These are phyloP conservation scores for Wickerhamiella galacta DNA, from an alignment of 805 yeast species.

Conservation along the genomic window DNA sequence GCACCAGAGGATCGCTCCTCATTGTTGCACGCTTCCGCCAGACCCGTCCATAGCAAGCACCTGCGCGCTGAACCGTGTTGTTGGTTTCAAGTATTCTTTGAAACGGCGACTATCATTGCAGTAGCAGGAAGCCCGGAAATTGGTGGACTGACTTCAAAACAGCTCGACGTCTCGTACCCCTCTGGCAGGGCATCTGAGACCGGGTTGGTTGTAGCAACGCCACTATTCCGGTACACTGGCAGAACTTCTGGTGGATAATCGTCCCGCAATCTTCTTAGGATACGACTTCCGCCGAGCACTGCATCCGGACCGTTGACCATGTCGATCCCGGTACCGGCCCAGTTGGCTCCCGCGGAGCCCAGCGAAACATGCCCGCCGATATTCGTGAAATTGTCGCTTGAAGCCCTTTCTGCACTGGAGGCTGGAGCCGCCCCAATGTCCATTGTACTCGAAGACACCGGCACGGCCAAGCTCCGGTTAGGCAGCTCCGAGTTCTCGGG, in stretches of 20 bases:
- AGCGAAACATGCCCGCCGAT: constrained; percentile 13
- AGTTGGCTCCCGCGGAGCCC: not conserved
- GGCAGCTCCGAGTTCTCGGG: constrained; percentile 10
- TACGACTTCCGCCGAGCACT: too few relatives aligned
- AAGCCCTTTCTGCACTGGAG: constrained; percentile 4
- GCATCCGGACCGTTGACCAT: too few relatives aligned
- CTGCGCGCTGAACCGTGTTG: too few relatives aligned
- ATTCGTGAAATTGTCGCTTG: constrained; percentile 11
- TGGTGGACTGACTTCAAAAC: too few relatives aligned
- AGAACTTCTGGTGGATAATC: not conserved
- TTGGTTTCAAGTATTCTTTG: too few relatives aligned
- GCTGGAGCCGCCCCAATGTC: constrained; percentile 1
- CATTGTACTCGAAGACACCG: constrained; percentile 7
- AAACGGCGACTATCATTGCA: too few relatives aligned
- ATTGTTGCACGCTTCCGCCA: too few relatives aligned
- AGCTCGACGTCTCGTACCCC: not conserved
- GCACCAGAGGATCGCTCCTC: too few relatives aligned
- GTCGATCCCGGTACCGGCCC: not conserved
- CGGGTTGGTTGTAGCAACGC: not conserved
- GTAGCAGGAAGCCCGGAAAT: too few relatives aligned
- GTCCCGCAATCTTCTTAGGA: too few relatives aligned
- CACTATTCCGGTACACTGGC: not conserved
- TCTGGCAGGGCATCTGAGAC: not conserved
- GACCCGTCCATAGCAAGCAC: too few relatives aligned
- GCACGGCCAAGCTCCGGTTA: constrained; percentile 7